Percentiles rank a stretch among this genome's conserved stretches.
Evolutionary conservation across 139 green algal species (phyloP).

Genomic region (Limnomonas spitsbergensis): DNA sequence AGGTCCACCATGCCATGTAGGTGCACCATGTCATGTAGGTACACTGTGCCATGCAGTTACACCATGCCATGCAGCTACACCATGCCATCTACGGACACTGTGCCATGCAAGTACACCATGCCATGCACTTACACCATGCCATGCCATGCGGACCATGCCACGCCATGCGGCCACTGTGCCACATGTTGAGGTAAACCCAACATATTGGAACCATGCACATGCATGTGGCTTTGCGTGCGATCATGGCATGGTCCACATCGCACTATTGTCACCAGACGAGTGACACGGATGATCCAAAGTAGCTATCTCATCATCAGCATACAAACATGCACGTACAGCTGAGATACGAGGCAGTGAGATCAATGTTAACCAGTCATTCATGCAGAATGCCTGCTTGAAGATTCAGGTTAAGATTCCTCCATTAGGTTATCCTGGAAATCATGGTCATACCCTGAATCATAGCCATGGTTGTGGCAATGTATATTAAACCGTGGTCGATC

Average conservation of each 20-base stretch:
- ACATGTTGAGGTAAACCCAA: not conserved
- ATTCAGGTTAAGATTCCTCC: not conserved
- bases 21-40: too few species aligned
- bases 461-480: too few species aligned
- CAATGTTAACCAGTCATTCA: not conserved
- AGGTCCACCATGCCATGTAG: too few species aligned
- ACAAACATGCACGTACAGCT: not conserved
- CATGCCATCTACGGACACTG: too few species aligned
- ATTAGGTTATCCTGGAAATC: too few species aligned
- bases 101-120: not conserved
- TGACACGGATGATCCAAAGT: constrained; percentile 24
- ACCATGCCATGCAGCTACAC: too few species aligned
- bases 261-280: constrained; percentile 6
- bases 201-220: too few species aligned
- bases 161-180: not conserved
- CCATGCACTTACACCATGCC: not conserved
- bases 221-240: too few species aligned
- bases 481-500: too few species aligned
- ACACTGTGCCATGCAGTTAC: too few species aligned
- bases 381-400: not conserved
- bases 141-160: not conserved
- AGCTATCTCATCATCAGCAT: constrained; percentile 18
- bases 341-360: too few species aligned
- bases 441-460: too few species aligned
- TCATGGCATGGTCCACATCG: not conserved